Evolutionary conservation across 2,329 filamentous ascomycete species (phyloP).

Genomic region (Colletotrichum theobromicola): DNA sequence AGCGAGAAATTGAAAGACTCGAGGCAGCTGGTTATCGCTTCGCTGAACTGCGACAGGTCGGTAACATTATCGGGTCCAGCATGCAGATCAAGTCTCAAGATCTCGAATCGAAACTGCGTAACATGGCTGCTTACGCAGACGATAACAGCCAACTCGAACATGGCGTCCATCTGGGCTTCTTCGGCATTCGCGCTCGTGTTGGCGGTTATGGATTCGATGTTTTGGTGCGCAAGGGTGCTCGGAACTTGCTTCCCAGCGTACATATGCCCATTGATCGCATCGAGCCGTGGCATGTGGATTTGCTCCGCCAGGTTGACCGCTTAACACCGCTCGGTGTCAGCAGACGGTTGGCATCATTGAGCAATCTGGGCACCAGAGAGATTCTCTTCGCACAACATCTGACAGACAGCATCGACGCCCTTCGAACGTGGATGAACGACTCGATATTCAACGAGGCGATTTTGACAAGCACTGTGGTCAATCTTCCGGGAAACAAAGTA

Average conservation of each 20-base stretch:
- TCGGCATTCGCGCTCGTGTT: conserved; percentile 59
- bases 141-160: conserved; percentile 51
- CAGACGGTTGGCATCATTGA: conserved; percentile 41
- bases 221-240: conserved; percentile 59
- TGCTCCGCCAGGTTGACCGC: conserved; percentile 56
- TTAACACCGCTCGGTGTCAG: conserved; percentile 44
- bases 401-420: conserved; percentile 42
- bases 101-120: conserved; percentile 65
- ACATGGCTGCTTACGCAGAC: conserved; percentile 66
- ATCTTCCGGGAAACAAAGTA: conserved; percentile 37
- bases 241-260: conserved; percentile 66
- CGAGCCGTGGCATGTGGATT: conserved; percentile 58
- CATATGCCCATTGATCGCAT: conserved; percentile 58
- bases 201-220: conserved; percentile 66
- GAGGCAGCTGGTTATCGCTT: conserved; percentile 81
- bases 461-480: conserved; percentile 46
- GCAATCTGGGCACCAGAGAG: conserved; percentile 42
- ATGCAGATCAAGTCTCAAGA: conserved; percentile 74
- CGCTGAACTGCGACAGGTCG: conserved; percentile 71
- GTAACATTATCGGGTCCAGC: conserved; percentile 69
- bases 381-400: conserved; percentile 51
- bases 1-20: conserved; percentile 66
- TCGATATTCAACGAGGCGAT: conserved; percentile 51
- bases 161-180: conserved; percentile 63
- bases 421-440: conserved; percentile 48